Evolutionary conservation across 1,139 yeast genomes (phyloP), one percentile per base, ranked within the genome.

Genomic region (Candida pseudocylindracea): DNA sequence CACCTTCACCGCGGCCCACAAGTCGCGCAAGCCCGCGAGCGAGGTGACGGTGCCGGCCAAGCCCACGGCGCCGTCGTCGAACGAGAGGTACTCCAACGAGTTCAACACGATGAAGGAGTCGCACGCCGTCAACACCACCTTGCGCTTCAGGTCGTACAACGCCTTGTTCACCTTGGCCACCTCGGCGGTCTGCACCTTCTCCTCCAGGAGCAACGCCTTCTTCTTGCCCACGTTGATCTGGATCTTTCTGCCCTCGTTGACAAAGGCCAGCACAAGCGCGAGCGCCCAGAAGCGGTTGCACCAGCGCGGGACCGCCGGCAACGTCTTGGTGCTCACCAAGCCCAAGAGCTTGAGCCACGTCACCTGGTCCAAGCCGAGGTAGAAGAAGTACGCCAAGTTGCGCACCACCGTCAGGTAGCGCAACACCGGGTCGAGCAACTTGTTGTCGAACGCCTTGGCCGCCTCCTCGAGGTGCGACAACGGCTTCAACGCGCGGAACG

Each of bases 31-130:
- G 29, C 93, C 94, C 54, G 83, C 58, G 36, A 73, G 38, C 30
- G 93, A 75, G 27, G 95, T 81, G 38, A 79, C 57, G 27, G 76
- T 63, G 50, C 96, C 96, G 32, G 91, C 85, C 40, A 74, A 57
- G 33, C 93, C 95, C 35, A 81, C 67, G 33, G 74, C 63, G 33
- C 93, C 92, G 44, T 85, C 95, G 48, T 74, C 71, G 43, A 66
- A 59, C 45, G 62, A 60, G 44, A 76, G 57, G 51, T 60, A 54
- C 37, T 67, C 61, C 51, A 80, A 63, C 33, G 73, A 66, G 50
- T 76, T 72, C 48, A 74, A 57, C 24, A 92, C 93, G 45, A 83
- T 73, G 42, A 76, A 62, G 42, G 68, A 50, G 53, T 85, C 96
- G 41, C 78, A 63, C 11, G 66, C 53, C 50, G 81, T 92, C 83